These are phyloP conservation scores for Aspergillus pseudoglaucus DNA, from an alignment of 2,329 filamentous ascomycete genomes.

Conservation along the genomic window DNA sequence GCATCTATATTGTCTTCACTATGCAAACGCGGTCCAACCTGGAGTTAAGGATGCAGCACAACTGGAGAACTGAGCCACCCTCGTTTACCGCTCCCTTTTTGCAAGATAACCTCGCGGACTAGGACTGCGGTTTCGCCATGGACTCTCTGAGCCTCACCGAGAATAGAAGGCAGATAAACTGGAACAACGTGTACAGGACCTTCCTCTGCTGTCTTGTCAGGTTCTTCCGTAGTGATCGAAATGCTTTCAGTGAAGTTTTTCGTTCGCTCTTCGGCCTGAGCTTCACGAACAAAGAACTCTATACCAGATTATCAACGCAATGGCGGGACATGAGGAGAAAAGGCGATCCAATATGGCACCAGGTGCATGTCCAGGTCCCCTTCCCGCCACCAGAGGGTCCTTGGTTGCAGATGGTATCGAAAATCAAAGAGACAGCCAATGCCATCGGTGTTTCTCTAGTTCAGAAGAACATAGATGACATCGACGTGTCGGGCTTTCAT, in stretches of 20 bases:
- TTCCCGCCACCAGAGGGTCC: conserved; percentile 9
- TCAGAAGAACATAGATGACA: conserved; percentile 8
- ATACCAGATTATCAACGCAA: conserved; percentile 12
- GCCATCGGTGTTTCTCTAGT: conserved; percentile 1
- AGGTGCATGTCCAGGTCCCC: conserved; percentile 14
- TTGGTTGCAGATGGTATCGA: conserved; percentile 10
- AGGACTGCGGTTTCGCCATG: neutral
- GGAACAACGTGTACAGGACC: conserved; percentile 12
- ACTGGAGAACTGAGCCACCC: too few relatives aligned
- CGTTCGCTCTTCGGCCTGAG: neutral
- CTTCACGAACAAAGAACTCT: neutral
- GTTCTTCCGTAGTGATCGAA: conserved; percentile 14
- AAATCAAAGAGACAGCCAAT: conserved; percentile 9
- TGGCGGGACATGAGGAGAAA: conserved; percentile 14
- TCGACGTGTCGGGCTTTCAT: conserved; percentile 5
- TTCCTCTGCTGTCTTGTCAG: conserved; percentile 20
- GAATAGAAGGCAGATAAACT: conserved; percentile 8
- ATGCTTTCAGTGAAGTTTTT: neutral
- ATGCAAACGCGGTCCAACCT: too few relatives aligned
- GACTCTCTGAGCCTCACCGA: neutral
- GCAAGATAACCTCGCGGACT: too few relatives aligned
- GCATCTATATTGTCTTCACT: too few relatives aligned
- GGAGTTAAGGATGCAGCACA: too few relatives aligned
- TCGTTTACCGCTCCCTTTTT: too few relatives aligned
- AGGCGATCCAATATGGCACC: conserved; percentile 14